These are phyloP conservation scores for Calonectria crousiana DNA, from an alignment of 2,329 filamentous ascomycete species.

Conservation along the genomic window DNA sequence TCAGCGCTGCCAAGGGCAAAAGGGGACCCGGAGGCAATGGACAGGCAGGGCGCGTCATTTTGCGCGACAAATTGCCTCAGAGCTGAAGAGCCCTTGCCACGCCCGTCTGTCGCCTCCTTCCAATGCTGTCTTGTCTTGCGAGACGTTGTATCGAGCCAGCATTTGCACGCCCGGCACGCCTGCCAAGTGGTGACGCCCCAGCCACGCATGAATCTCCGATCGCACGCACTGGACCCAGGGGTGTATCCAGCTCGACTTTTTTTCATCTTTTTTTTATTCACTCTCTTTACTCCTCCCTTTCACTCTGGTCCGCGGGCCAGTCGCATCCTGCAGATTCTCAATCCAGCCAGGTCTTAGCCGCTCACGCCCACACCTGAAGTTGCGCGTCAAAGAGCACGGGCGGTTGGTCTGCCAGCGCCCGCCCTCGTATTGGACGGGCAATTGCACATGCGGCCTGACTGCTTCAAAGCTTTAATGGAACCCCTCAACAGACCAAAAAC, in stretches of 20 bases:
- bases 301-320: not conserved
- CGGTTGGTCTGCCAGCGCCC: not conserved
- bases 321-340: not conserved
- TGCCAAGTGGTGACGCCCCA: not conserved
- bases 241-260: not conserved
- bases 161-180: not conserved
- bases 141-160: not conserved
- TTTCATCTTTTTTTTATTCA: not conserved
- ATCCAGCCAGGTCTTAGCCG: not conserved
- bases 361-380: not conserved
- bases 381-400: not conserved
- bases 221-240: not conserved
- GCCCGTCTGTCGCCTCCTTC: not conserved
- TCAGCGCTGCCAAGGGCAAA: conserved; percentile 20
- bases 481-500: not conserved
- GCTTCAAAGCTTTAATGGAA: not conserved
- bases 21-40: conserved; percentile 3
- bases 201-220: conserved; percentile 23
- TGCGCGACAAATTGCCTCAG: conserved; percentile 26
- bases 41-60: conserved; percentile 17
- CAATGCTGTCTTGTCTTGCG: not conserved
- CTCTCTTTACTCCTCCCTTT: no score
- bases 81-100: conserved; percentile 12
- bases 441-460: not conserved
- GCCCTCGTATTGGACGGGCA: not conserved